Evolutionary conservation across 345 rosid genomes (phyloP).

Genomic region (Pseudoturritis turrita): DNA sequence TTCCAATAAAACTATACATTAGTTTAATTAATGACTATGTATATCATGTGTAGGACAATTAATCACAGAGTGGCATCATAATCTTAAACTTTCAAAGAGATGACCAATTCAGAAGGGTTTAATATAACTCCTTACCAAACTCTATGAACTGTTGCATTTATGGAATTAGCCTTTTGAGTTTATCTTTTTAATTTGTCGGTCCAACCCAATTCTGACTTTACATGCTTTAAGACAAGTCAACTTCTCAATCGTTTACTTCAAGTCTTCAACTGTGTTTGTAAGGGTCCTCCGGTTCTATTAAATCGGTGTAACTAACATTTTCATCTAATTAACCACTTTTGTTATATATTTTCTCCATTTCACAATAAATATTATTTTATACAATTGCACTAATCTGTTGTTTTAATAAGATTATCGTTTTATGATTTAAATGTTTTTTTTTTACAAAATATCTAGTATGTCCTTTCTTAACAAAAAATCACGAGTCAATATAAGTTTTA

Average conservation of each 20-base stretch:
- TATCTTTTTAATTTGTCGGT: slow-evolving; percentile 8
- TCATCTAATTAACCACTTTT: neutral
- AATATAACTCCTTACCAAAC: slow-evolving; percentile 14
- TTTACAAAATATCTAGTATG: no score
- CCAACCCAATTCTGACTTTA: slow-evolving; percentile 15
- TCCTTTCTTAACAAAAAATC: no score
- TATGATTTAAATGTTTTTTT: no score
- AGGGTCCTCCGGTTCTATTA: neutral
- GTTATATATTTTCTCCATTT: neutral
- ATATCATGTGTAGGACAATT: neutral
- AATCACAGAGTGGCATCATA: slow-evolving; percentile 10
- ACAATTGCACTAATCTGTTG: no score
- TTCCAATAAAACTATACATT: neutral
- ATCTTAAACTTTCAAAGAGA: neutral
- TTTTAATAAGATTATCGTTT: no score
- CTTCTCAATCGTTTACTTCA: slow-evolving; percentile 17
- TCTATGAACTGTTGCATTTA: slow-evolving; percentile 9
- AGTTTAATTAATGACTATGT: neutral
- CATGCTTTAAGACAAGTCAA: slow-evolving; percentile 15
- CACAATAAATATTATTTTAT: neutral
- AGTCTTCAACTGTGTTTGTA: neutral
- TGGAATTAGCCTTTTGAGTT: slow-evolving; percentile 13
- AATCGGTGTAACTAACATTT: slow-evolving; percentile 12
- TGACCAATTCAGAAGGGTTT: neutral
- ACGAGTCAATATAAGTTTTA: no score